Conservation (phyloP, 2,329 filamentous ascomycete genomes). For the Hawksworthiomyces lignivorus region DNA sequence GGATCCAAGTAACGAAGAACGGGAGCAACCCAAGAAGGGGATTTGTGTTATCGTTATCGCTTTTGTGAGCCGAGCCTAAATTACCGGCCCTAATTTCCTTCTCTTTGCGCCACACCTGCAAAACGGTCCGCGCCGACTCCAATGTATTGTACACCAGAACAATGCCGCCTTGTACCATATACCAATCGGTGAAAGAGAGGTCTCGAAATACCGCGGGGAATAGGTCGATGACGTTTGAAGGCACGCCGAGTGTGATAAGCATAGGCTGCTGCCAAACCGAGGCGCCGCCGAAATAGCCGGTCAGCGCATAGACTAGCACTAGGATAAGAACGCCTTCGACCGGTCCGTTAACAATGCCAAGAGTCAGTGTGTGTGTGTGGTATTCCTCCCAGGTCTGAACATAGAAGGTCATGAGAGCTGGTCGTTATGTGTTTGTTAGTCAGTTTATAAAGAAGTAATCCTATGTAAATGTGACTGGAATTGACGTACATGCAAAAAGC, state of each 20-base stretch:
- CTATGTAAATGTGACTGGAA: constrained; percentile 7
- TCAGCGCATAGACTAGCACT: constrained; percentile 72
- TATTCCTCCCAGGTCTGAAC: constrained; percentile 99
- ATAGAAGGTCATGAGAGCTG: constrained; percentile 89
- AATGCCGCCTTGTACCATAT: constrained; percentile 75
- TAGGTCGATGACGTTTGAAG: constrained; percentile 55
- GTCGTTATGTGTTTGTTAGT: not conserved
- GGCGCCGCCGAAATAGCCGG: constrained; percentile 76
- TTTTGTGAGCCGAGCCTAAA: too few relatives aligned
- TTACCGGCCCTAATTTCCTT: too few relatives aligned
- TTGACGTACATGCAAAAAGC: constrained; percentile 69
- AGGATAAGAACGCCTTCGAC: constrained; percentile 90
- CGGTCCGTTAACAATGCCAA: constrained; percentile 86
- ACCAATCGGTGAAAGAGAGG: constrained; percentile 85
- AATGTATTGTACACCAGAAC: constrained; percentile 81
- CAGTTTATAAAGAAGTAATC: not conserved
- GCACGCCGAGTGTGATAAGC: constrained; percentile 63
- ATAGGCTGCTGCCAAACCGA: constrained; percentile 89
- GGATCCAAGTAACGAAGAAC: constrained; percentile 68
- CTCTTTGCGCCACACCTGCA: constrained; percentile 58
- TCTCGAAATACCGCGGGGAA: constrained; percentile 66
- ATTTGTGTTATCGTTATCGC: constrained; percentile 41
- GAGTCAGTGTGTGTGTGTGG: constrained; percentile 89
- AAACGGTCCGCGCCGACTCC: constrained; percentile 73
- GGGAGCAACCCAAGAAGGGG: constrained; percentile 79